phyloP scores from a whole-genome alignment of 176 grass and related monocot species.

The Aegilops longissima region DNA sequence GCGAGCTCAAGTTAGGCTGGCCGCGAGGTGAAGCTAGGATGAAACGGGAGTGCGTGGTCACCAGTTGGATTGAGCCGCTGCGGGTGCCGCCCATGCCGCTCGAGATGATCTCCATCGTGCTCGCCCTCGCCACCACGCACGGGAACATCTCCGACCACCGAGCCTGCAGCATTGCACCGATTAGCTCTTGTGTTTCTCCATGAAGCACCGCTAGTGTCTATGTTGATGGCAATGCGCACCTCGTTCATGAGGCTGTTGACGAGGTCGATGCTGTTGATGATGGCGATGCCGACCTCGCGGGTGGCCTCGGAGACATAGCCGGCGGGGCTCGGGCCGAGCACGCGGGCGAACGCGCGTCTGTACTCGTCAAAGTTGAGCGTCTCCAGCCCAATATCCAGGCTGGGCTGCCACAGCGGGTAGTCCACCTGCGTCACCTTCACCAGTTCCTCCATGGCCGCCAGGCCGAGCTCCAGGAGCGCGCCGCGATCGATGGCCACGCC shows the following conservation, averaged over 20 bases:
- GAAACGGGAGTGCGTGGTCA: constrained; percentile 28
- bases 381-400: constrained; percentile 39
- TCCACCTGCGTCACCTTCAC: constrained; percentile 78
- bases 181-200: not conserved
- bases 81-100: constrained; percentile 80
- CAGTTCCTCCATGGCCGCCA: constrained; percentile 91
- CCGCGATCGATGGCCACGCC: constrained; percentile 41
- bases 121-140: constrained; percentile 72
- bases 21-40: not conserved
- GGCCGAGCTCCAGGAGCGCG: constrained; percentile 69
- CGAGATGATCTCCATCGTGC: constrained; percentile 73
- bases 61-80: constrained; percentile 87
- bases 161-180: constrained; percentile 25
- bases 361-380: constrained; percentile 81
- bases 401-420: constrained; percentile 68
- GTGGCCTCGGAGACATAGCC: constrained; percentile 76
- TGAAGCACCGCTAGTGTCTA: too few relatives aligned
- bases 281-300: constrained; percentile 67
- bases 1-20: not conserved
- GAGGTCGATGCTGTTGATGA: constrained; percentile 68
- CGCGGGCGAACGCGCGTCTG: constrained; percentile 44
- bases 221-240: constrained; percentile 12
- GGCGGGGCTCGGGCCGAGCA: constrained; percentile 45
- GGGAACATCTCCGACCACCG: constrained; percentile 97
- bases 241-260: constrained; percentile 91